These are phyloP conservation scores for Auricularia sp. DNA, from an alignment of 768 basidiomycete species.

Conservation along the genomic window DNA sequence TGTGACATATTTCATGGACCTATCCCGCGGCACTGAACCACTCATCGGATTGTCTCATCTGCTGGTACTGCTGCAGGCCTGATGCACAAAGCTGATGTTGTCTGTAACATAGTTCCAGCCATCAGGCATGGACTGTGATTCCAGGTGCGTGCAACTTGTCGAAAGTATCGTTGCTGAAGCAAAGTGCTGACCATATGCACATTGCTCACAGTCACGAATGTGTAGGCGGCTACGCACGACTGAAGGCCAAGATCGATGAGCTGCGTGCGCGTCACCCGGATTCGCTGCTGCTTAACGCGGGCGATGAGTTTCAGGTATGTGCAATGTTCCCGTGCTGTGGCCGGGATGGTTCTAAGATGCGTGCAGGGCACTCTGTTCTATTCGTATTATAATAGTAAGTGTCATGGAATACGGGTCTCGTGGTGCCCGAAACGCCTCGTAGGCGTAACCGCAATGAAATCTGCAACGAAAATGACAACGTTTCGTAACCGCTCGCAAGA, in stretches of 20 bases:
- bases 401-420: not conserved
- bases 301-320: slow-evolving; percentile 35
- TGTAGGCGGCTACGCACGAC: slow-evolving; percentile 33
- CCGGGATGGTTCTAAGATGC: too few relatives aligned
- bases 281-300: slow-evolving; percentile 33
- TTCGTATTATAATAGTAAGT: slow-evolving; percentile 21
- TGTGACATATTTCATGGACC: too few relatives aligned
- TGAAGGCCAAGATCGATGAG: slow-evolving; percentile 30
- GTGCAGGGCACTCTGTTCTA: slow-evolving; percentile 33
- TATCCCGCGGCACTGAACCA: too few relatives aligned
- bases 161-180: not conserved
- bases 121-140: not conserved
- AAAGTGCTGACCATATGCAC: not conserved
- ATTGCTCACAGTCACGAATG: slow-evolving; percentile 19
- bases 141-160: not conserved
- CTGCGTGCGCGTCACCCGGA: slow-evolving; percentile 23
- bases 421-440: too few relatives aligned
- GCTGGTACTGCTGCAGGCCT: slow-evolving; percentile 27
- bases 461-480: too few relatives aligned
- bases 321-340: not conserved
- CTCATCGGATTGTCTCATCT: too few relatives aligned
- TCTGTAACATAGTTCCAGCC: not conserved
- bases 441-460: too few relatives aligned
- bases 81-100: slow-evolving; percentile 3
- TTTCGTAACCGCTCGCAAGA: too few relatives aligned